Evolutionary conservation across 306 rosid species (phyloP).

Genomic region (Fagus crenata): DNA sequence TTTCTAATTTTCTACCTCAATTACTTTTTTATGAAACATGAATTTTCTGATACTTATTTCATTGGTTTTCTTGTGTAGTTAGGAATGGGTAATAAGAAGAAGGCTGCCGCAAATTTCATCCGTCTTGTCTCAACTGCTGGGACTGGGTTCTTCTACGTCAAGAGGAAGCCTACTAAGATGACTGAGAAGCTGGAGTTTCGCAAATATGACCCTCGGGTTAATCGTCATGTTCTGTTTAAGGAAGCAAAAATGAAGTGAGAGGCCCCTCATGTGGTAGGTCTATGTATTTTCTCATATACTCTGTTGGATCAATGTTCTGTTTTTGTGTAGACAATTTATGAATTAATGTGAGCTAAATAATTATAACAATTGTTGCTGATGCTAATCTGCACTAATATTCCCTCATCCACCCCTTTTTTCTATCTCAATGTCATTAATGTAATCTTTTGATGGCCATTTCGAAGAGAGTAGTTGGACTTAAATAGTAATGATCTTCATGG

Average conservation of each 20-base stretch:
- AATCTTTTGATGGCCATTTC: not conserved
- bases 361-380: not conserved
- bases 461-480: not conserved
- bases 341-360: not conserved
- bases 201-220: slow-evolving; percentile 83
- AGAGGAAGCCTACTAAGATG: slow-evolving; percentile 79
- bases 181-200: slow-evolving; percentile 89
- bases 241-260: slow-evolving; percentile 94
- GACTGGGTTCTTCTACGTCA: slow-evolving; percentile 92
- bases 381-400: not conserved
- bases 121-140: slow-evolving; percentile 90
- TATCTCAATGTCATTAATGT: not conserved
- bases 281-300: not conserved
- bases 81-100: slow-evolving; percentile 85
- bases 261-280: not conserved
- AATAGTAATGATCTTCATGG: not conserved
- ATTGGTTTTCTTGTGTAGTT: slow-evolving; percentile 17
- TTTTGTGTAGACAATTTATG: not conserved
- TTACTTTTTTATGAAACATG: not conserved
- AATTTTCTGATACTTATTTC: not conserved
- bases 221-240: slow-evolving; percentile 84
- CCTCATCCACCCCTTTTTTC: not conserved
- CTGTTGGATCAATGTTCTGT: not conserved
- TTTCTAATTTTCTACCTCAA: not conserved
- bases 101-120: slow-evolving; percentile 81